Conservation (phyloP, 257 asterid species). For the Solanum neorickii region DNA sequence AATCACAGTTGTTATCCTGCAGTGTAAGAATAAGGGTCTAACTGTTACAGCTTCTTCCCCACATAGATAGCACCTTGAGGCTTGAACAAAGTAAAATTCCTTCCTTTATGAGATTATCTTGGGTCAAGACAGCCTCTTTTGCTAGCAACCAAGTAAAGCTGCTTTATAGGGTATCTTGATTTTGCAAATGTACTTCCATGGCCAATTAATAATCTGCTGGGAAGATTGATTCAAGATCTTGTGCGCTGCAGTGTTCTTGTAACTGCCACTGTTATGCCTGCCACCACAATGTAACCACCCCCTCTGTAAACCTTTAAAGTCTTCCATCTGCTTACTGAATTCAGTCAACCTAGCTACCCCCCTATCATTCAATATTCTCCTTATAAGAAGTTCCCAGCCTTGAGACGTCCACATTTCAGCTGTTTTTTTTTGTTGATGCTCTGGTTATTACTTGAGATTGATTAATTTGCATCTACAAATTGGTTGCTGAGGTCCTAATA, state of each 20-base stretch:
- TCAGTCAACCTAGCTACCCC: background rate
- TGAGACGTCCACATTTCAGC: background rate
- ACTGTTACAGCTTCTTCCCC: background rate
- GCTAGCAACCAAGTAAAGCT: background rate
- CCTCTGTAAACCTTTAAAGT: background rate
- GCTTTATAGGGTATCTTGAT: background rate
- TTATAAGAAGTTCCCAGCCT: background rate
- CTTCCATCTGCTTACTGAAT: background rate
- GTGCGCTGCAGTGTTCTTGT: background rate
- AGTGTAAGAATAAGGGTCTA: background rate
- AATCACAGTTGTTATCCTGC: background rate
- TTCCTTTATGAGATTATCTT: background rate
- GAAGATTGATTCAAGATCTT: background rate
- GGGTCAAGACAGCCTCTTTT: background rate
- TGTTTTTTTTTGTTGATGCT: background rate
- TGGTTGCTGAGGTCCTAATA: background rate
- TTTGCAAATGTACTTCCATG: background rate
- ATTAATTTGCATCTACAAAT: background rate
- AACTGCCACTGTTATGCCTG: background rate
- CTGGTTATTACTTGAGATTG: slow-evolving; percentile 1
- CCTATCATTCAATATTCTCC: background rate
- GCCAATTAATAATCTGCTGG: background rate
- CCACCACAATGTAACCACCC: background rate
- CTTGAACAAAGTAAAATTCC: background rate
- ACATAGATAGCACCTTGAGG: background rate